phyloP scores from a whole-genome alignment of 495 filamentous ascomycete genomes.

The Aspergillus baeticus region DNA sequence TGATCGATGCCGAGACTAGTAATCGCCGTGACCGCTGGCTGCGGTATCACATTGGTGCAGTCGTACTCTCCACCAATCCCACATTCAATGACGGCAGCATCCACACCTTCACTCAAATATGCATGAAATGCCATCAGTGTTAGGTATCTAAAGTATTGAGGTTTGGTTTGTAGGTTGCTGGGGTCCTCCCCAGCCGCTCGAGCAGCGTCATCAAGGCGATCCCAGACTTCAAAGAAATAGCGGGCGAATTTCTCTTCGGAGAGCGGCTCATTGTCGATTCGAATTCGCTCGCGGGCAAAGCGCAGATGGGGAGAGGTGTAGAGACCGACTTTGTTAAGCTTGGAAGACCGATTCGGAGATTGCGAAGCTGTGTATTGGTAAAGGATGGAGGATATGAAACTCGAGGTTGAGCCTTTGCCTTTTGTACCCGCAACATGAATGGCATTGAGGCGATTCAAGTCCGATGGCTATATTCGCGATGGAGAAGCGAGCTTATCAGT shows the following conservation, averaged over 20 bases:
- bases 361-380: conserved; percentile 53
- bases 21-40: conserved; percentile 72
- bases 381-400: conserved; percentile 57
- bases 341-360: conserved; percentile 32
- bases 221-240: conserved; percentile 91
- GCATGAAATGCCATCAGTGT: conserved; percentile 88
- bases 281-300: conserved; percentile 83
- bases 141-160: conserved; percentile 87
- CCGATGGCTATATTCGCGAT: conserved; percentile 52
- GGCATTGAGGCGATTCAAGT: conserved; percentile 72
- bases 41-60: conserved; percentile 82
- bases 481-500: not conserved
- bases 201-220: conserved; percentile 62
- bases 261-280: conserved; percentile 74
- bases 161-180: conserved; percentile 55
- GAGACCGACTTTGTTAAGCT: conserved; percentile 65
- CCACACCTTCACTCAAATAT: conserved; percentile 76
- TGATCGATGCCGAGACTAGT: conserved; percentile 92
- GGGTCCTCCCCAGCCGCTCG: conserved; percentile 45
- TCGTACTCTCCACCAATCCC: conserved; percentile 94
- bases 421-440: conserved; percentile 91
- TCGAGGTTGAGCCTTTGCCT: conserved; percentile 71
- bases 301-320: conserved; percentile 89
- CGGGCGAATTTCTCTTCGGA: conserved; percentile 73
- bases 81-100: conserved; percentile 85